Evolutionary conservation across 2,329 filamentous ascomycete genomes (phyloP), one percentile per base, ranked within the genome.

Genomic region (Thelonectria discophora): DNA sequence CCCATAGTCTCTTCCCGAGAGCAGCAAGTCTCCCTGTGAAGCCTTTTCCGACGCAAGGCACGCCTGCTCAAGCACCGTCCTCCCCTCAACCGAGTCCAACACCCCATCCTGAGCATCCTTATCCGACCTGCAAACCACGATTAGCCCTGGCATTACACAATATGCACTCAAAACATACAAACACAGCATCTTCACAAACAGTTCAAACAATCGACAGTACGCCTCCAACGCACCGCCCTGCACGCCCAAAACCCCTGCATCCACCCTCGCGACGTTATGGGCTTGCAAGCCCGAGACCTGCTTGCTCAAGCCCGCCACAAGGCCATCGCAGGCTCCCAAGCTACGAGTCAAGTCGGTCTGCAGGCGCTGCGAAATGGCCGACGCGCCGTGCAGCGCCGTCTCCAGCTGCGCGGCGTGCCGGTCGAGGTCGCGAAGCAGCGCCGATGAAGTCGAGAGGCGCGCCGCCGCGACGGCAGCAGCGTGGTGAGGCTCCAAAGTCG

Each of bases 221-320:
- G 70, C 61, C 21, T 63, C 53, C 4, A 76, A 54, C 2, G 69
- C 62, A 27, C 71, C 61, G 27, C 66, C 63, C 10, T 75, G 70
- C 15, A 65, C 67, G 8, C 52, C 30, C 24, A 77, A 34, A 61
- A 73, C 72, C 9, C 66, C 66, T 21, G 62, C 58, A 55, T 76
- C 70, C 20, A 76, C 13, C 12, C 60, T 51, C 1, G 50, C 48
- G 21, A 72, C 58, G 18, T 66, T 73, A 18, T 70, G 65, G 0
- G 67, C 56, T 32, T 73, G 70, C 51, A 78, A 58, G 4, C 75
- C 69, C 70, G 74, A 72, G 0, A 75, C 53, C 68, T 78, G 76
- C 63, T 78, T 78, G 42, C 73, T 72, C 39, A 78, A 49, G 15
- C 67, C 66, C 1, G 73, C 75, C 18, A 67, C 64, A 4, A 69